Evolutionary conservation across 116 monocot species (phyloP).

Genomic region (Zostera marina): DNA sequence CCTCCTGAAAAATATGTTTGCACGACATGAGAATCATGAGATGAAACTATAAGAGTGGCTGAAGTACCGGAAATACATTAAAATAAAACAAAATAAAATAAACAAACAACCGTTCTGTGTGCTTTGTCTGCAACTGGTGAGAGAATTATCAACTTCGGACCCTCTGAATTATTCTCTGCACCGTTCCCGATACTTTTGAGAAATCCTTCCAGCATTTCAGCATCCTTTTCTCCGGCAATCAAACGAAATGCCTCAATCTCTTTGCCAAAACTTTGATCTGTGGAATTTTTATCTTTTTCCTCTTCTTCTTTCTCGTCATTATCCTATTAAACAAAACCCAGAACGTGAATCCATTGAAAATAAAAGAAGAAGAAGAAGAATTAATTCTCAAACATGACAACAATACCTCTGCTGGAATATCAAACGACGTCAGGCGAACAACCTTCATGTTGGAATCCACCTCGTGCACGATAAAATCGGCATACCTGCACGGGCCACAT

Average conservation of each 20-base stretch:
- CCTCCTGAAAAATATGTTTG: slow-evolving; percentile 28
- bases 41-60: background rate
- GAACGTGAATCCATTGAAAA: background rate
- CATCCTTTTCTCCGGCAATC: slow-evolving; percentile 52
- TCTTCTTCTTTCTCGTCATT: slow-evolving; percentile 18
- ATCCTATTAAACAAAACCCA: slow-evolving; percentile 6
- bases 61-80: background rate
- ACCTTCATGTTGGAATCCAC: slow-evolving; percentile 54
- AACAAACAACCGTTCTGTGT: slow-evolving; percentile 68
- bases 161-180: slow-evolving; percentile 14
- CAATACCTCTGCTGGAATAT: slow-evolving; percentile 47
- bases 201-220: slow-evolving; percentile 34
- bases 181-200: slow-evolving; percentile 23
- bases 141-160: slow-evolving; percentile 32
- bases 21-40: background rate
- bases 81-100: background rate
- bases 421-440: slow-evolving; percentile 63
- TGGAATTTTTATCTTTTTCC: background rate
- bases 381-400: too few relatives aligned
- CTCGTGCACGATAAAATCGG: slow-evolving; percentile 95
- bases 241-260: slow-evolving; percentile 43
- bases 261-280: slow-evolving; percentile 16
- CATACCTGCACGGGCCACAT: slow-evolving; percentile 27
- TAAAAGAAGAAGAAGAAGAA: background rate
- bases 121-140: slow-evolving; percentile 68